Evolutionary conservation across 345 rosid species (phyloP).

Genomic region (Microthlaspi erraticum): DNA sequence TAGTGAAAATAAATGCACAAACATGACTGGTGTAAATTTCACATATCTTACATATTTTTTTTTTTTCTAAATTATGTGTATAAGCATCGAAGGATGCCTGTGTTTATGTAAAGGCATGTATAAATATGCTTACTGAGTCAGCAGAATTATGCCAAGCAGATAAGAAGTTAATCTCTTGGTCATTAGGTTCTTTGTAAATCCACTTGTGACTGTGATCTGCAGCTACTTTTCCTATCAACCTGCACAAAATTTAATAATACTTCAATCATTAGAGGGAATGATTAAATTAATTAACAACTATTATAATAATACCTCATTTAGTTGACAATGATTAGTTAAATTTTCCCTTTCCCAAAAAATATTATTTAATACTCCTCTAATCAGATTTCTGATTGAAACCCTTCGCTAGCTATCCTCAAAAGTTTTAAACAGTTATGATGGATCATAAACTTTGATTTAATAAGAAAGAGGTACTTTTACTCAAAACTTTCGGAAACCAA

Average conservation of each 20-base stretch:
- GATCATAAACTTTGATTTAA: slow-evolving; percentile 19
- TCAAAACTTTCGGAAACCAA: slow-evolving; percentile 34
- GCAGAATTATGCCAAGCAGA: slow-evolving; percentile 95
- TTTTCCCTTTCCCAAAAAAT: background rate
- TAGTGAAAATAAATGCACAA: background rate
- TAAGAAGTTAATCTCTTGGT: slow-evolving; percentile 90
- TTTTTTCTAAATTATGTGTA: background rate
- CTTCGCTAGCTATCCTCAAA: slow-evolving; percentile 12
- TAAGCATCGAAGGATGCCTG: slow-evolving; percentile 23
- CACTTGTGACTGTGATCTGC: slow-evolving; percentile 97
- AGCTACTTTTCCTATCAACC: slow-evolving; percentile 95
- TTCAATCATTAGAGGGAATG: slow-evolving; percentile 40
- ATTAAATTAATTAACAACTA: slow-evolving; percentile 25
- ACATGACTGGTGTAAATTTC: background rate
- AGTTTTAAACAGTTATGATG: background rate
- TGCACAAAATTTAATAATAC: slow-evolving; percentile 43
- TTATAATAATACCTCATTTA: slow-evolving; percentile 21
- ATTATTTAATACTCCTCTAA: background rate
- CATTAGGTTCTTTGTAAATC: slow-evolving; percentile 93
- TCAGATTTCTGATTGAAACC: background rate
- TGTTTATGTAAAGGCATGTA: slow-evolving; percentile 3
- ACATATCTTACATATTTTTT: background rate
- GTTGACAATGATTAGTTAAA: slow-evolving; percentile 35
- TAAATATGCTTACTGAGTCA: slow-evolving; percentile 76
- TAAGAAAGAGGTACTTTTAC: slow-evolving; percentile 38